Conservation (phyloP, 2,329 filamentous ascomycete species). For the Cyphellophora attinorum region DNA sequence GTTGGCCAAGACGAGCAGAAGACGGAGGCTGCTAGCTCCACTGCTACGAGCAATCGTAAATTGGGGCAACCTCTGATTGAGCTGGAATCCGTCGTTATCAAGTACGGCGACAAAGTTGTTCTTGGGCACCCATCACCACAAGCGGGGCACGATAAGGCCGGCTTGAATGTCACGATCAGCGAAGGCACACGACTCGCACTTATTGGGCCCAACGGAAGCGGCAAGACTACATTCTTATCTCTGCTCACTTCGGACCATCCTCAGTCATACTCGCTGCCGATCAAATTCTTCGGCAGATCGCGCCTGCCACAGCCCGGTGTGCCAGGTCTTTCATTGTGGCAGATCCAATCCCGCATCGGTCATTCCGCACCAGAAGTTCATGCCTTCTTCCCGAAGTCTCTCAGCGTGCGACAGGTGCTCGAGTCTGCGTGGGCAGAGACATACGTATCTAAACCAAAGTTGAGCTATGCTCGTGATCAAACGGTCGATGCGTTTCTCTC, state of each 20-base stretch:
- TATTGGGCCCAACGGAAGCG: constrained; percentile 86
- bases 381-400: constrained; percentile 72
- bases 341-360: constrained; percentile 80
- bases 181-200: constrained; percentile 83
- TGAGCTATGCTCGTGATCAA: constrained; percentile 47
- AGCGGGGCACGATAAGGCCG: constrained; percentile 42
- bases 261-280: constrained; percentile 80
- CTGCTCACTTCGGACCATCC: constrained; percentile 93
- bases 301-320: constrained; percentile 64
- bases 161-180: constrained; percentile 73
- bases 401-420: constrained; percentile 64
- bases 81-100: constrained; percentile 75
- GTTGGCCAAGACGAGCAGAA: not conserved
- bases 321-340: constrained; percentile 78
- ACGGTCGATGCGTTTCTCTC: constrained; percentile 60
- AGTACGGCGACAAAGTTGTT: constrained; percentile 67
- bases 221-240: constrained; percentile 89
- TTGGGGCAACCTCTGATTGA: constrained; percentile 67
- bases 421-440: constrained; percentile 89
- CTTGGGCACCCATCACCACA: constrained; percentile 58
- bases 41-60: constrained; percentile 1
- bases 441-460: constrained; percentile 59
- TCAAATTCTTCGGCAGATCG: constrained; percentile 74
- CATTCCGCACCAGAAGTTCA: constrained; percentile 93
- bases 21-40: not conserved